Conservation (phyloP, 257 asterid genomes). For the Penstemon newberryi region DNA sequence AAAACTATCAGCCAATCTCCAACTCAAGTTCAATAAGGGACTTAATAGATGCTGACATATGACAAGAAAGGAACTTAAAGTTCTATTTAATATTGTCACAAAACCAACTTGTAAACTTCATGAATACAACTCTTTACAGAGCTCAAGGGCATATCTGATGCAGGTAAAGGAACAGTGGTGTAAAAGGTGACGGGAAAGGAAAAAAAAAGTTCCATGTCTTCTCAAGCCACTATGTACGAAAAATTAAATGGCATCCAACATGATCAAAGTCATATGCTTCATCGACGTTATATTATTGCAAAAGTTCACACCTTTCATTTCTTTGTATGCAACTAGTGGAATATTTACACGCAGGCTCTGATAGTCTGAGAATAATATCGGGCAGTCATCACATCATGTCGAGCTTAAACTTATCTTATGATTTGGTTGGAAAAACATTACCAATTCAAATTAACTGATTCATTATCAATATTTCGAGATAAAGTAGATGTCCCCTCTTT, state of each 20-base stretch:
- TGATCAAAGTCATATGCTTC: not conserved
- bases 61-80: too few relatives aligned
- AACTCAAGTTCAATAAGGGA: too few relatives aligned
- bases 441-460: not conserved
- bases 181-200: too few relatives aligned
- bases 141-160: not conserved
- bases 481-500: not conserved
- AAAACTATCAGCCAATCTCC: too few relatives aligned
- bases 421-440: not conserved
- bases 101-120: not conserved
- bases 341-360: too few relatives aligned
- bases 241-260: too few relatives aligned
- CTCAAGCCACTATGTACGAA: too few relatives aligned
- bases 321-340: not conserved
- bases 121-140: conserved; percentile 17
- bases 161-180: not conserved
- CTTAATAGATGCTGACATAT: too few relatives aligned
- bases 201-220: too few relatives aligned
- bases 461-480: not conserved
- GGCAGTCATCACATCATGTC: not conserved
- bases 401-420: conserved; percentile 6
- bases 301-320: conserved; percentile 3
- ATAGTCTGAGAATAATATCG: too few relatives aligned
- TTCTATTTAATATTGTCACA: not conserved
- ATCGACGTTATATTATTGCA: not conserved